Evolutionary conservation across 176 grass and related monocot genomes (phyloP), one percentile per base, ranked within the genome.

Genomic region (Carex cristatella): DNA sequence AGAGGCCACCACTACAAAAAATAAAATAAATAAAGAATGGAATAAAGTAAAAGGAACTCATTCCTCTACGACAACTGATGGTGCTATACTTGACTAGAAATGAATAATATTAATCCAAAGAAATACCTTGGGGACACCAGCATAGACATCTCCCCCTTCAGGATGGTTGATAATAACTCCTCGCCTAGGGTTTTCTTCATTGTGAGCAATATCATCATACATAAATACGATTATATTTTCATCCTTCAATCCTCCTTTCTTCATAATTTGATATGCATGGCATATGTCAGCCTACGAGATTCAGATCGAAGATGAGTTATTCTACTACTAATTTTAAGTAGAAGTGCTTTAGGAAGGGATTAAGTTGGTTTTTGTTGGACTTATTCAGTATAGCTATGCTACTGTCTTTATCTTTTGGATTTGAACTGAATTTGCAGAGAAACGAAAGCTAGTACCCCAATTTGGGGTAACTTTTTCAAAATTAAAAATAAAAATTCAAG

Each of bases 221-320:
- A 98, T 98, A 88, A 98, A 98, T 67, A 98, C 81, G 27, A 95
- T 90, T 84, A 98, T 98, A 66, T 98, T 98, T 80, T 95, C 90
- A 44, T 98, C 93, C 82, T 92, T 98, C 69, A 98, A 82, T 77
- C 96, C 96, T 0, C 96, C 96, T 55, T 92, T 94, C 88, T 95
- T 99, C 96, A 99, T 87, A 74, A 99, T 91, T 87, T 99, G 96
- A 87, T 99, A 99, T 51, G 96, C 96, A 86, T 99, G 96, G 61
- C 96, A 99, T 69, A 99, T 55, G 58, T 99, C 96, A 3, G 96
- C 96, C 96, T 99, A 86, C 55, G 80, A 28, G 28, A 33, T 78
- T 78, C 74, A 57, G 16, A 32, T 72, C 6, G 16, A 77, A 54
- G 23, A 78, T 40, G 35, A 71, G 68, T 44, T 18, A 71, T 71